Evolutionary conservation across 768 basidiomycete genomes (phyloP), one percentile per base, ranked within the genome.

Genomic region (Daedalea quercina): DNA sequence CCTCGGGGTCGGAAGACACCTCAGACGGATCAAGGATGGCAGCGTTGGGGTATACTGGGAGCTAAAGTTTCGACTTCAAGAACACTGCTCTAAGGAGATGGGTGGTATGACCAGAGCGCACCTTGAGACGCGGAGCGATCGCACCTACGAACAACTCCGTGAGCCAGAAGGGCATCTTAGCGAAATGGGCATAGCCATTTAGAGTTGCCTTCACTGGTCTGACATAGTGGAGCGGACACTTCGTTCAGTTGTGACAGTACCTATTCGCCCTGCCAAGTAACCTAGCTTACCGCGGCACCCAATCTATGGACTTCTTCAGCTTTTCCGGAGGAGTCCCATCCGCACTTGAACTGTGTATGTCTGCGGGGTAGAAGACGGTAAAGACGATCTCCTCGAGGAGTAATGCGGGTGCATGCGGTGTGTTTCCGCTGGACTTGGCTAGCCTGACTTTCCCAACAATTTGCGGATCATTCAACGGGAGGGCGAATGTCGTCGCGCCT

Each of bases 311-410:
- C 54, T 71, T 73, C 41, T 63, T 67, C 7, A 60, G 7, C 47
- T 47, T 43, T 33, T 56, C 63, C 44, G 42, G 53, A 58, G 25
- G 1, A 23, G 47, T 6, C 62, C 55, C 12, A 67, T 64, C 33
- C 48, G 33, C 46, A 26, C 46, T 47, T 9, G 31, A 26, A 28
- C 46, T 47, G 13, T 26, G 25, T 7, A 53, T 37, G 45, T 78
- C 71, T 8, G 81, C 76, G 25, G 86, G 85, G 61, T 87, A 87
- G 62, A 77, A 87, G 1, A 73, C 76, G 25, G 79, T 84, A 59
- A 84, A 87, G 0, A 76, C 75, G 26, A 85, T 74, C 64, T 87
- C 82, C 35, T 83, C 76, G 7, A 87, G 70, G 28, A 68, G 59
- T 26, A 88, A 66, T 0, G 80, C 82, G 20, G 73, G 70, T 69